Percentiles rank a stretch among this genome's conserved stretches.
These are phyloP conservation scores for Exserohilum rostratum DNA, from an alignment of 2,329 filamentous ascomycete species.

Conservation along the genomic window DNA sequence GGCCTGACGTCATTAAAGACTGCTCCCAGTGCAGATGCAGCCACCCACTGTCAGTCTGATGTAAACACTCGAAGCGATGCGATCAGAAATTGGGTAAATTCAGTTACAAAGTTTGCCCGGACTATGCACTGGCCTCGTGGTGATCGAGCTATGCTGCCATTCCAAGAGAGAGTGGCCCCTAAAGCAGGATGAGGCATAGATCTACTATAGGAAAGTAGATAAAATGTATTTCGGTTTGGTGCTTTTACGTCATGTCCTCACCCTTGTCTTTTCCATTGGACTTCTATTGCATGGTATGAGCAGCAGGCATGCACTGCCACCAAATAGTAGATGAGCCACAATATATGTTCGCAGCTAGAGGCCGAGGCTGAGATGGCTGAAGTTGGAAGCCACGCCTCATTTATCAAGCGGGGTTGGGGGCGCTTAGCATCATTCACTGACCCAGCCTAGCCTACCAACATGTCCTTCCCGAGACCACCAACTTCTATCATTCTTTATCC, in stretches of 20 bases:
- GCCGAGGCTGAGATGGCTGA: background rate
- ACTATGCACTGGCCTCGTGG: background rate
- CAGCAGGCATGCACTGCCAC: background rate
- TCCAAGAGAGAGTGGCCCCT: background rate
- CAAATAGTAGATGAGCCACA: too few relatives aligned
- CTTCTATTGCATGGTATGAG: too few relatives aligned
- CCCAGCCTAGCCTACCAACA: background rate
- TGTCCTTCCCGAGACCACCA: background rate
- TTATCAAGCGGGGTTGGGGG: conserved; percentile 1
- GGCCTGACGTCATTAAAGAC: background rate
- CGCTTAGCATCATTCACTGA: conserved; percentile 10
- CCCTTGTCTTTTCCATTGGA: background rate
- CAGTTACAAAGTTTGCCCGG: background rate
- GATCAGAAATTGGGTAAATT: background rate
- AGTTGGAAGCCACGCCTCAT: background rate
- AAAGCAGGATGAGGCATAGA: background rate
- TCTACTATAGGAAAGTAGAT: too few relatives aligned
- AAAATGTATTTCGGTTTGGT: background rate
- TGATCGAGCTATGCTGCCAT: background rate
- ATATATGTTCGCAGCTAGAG: background rate
- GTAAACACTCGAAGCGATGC: background rate
- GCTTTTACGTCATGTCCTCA: background rate
- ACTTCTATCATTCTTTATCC: background rate
- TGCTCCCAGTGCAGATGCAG: background rate
- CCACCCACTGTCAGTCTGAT: background rate